phyloP scores from a whole-genome alignment of 768 basidiomycete species.

The Lactarius vividus region DNA sequence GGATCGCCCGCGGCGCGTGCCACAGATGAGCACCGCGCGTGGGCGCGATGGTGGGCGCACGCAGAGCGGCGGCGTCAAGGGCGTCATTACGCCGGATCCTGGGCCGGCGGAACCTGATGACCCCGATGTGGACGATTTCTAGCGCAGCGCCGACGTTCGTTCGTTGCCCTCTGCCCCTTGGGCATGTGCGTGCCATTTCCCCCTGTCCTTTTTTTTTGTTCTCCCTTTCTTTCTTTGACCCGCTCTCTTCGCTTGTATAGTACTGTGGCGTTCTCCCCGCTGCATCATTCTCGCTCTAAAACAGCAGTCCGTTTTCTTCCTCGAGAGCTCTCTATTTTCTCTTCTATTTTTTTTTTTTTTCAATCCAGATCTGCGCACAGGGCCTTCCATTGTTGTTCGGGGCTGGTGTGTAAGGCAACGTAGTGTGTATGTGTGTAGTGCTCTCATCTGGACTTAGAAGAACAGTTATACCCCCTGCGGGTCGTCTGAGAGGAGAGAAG shows the following conservation, averaged over 20 bases:
- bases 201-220: neutral
- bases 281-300: neutral
- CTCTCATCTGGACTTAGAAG: conserved; percentile 16
- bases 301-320: neutral
- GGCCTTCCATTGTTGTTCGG: neutral
- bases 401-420: conserved; percentile 5
- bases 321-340: neutral
- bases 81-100: conserved; percentile 45
- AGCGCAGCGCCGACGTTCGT: neutral
- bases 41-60: conserved; percentile 80
- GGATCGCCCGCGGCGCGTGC: conserved; percentile 32
- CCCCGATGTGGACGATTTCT: conserved; percentile 38
- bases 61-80: conserved; percentile 83
- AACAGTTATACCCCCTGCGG: conserved; percentile 12
- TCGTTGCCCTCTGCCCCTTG: too few relatives aligned
- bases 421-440: conserved; percentile 13
- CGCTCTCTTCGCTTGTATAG: conserved; percentile 4
- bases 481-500: neutral
- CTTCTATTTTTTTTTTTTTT: neutral
- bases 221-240: conserved; percentile 9
- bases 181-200: neutral
- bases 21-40: conserved; percentile 69
- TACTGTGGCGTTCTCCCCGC: conserved; percentile 6
- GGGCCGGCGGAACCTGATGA: conserved; percentile 7
- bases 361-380: conserved; percentile 6